Evolutionary conservation across 805 yeast species (phyloP).

Genomic region (Sugiyamaella lignohabitans): DNA sequence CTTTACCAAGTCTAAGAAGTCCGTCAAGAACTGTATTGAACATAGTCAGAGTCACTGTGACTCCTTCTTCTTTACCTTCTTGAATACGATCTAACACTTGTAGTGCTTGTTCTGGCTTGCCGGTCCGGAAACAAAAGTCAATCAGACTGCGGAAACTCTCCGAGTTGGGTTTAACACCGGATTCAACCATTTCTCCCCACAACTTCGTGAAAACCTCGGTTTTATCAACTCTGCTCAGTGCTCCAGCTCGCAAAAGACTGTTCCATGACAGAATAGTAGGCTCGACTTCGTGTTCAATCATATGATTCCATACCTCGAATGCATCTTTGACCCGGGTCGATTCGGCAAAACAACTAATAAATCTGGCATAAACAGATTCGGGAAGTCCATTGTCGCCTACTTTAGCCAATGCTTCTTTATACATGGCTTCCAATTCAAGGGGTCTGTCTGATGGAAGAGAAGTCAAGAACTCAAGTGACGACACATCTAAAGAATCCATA

Average conservation of each 20-base stretch:
- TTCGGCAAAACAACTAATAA: slow-evolving; percentile 28
- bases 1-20: slow-evolving; percentile 35
- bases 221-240: slow-evolving; percentile 27
- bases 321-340: slow-evolving; percentile 23
- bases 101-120: slow-evolving; percentile 39
- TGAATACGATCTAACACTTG: slow-evolving; percentile 33
- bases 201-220: slow-evolving; percentile 25
- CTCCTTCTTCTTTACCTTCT: slow-evolving; percentile 30
- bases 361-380: slow-evolving; percentile 27
- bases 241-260: slow-evolving; percentile 45
- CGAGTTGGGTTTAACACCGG: slow-evolving; percentile 36
- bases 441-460: slow-evolving; percentile 21
- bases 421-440: slow-evolving; percentile 22
- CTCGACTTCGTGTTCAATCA: slow-evolving; percentile 36
- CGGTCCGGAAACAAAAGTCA: slow-evolving; percentile 40
- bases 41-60: slow-evolving; percentile 33
- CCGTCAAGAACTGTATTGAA: slow-evolving; percentile 44
- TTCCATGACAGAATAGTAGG: slow-evolving; percentile 56
- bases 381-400: slow-evolving; percentile 13
- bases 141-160: slow-evolving; percentile 45
- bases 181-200: slow-evolving; percentile 35
- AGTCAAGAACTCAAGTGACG: slow-evolving; percentile 18
- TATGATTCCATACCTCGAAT: slow-evolving; percentile 43
- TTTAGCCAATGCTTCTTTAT: slow-evolving; percentile 22
- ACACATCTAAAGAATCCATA: slow-evolving; percentile 18